Percentiles rank a stretch among this genome's conserved stretches.
These are phyloP conservation scores for Globisporangium barbulae DNA, from an alignment of 352 stramenopile species.

Conservation along the genomic window DNA sequence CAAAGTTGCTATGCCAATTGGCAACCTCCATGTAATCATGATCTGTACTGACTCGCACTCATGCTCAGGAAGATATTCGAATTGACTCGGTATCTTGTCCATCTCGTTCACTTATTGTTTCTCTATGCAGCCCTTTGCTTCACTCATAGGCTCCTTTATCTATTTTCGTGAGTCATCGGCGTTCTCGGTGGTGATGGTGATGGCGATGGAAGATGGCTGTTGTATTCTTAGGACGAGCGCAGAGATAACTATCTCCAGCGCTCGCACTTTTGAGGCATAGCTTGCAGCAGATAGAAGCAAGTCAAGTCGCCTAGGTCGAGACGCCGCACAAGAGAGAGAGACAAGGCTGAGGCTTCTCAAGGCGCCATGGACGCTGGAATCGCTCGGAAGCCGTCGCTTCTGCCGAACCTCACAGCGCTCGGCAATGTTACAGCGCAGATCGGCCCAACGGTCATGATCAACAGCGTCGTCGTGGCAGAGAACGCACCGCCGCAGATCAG, in stretches of 20 bases:
- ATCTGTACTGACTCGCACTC: neutral
- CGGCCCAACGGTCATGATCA: conserved; percentile 4
- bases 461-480: conserved; percentile 36
- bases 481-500: neutral
- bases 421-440: conserved; percentile 3
- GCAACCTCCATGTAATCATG: neutral
- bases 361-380: neutral
- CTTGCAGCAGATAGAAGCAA: neutral
- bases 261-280: neutral
- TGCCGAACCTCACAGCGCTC: neutral
- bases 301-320: neutral
- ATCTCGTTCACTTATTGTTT: neutral
- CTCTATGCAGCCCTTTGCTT: neutral
- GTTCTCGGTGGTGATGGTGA: neutral
- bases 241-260: neutral
- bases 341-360: neutral
- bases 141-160: neutral
- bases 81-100: neutral
- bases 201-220: neutral
- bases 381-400: conserved; percentile 2
- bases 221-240: neutral
- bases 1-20: neutral
- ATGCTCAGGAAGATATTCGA: neutral
- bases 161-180: conserved; percentile 3
- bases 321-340: neutral